Evolutionary conservation across 208 protist species (phyloP).

Genomic region (Vickermania ingenoplastis): DNA sequence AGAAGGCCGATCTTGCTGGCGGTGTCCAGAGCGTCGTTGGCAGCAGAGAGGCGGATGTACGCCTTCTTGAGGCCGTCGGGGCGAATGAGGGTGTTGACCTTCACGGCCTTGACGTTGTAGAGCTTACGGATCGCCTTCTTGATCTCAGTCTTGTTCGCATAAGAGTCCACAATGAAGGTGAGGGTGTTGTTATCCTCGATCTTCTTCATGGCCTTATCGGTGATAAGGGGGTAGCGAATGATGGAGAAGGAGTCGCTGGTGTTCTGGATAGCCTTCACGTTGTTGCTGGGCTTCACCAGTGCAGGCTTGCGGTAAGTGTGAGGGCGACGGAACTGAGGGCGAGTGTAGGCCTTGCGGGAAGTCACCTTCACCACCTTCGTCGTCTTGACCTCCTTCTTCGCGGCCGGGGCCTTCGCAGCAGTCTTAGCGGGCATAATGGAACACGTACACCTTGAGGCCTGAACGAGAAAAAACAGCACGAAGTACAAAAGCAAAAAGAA

Average conservation of each 20-base stretch:
- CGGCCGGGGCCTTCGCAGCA: conserved; percentile 38
- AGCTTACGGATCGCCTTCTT: conserved; percentile 96
- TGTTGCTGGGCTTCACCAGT: conserved; percentile 88
- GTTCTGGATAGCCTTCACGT: conserved; percentile 68
- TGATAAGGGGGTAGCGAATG: conserved; percentile 97
- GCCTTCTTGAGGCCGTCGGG: conserved; percentile 99
- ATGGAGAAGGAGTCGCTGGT: conserved; percentile 87
- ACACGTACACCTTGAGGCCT: too few species aligned
- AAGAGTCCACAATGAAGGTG: conserved; percentile 98
- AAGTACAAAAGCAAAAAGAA: too few species aligned
- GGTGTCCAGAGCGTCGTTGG: conserved; percentile 96
- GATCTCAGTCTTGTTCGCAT: conserved; percentile 98
- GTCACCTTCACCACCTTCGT: conserved; percentile 82
- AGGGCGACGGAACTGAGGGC: conserved; percentile 93
- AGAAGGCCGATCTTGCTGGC: conserved; percentile 97
- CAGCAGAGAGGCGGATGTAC: conserved; percentile 93
- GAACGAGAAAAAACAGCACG: too few species aligned
- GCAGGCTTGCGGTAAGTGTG: conserved; percentile 91
- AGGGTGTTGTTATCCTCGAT: conserved; percentile 99
- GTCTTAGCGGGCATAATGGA: conserved; percentile 68
- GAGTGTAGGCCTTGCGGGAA: conserved; percentile 94
- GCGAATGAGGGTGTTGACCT: conserved; percentile 99
- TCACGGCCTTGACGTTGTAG: conserved; percentile 95
- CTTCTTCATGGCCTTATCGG: conserved; percentile 99
- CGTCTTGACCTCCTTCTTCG: conserved; percentile 37